Evolutionary conservation across 2,329 filamentous ascomycete species (phyloP).

Genomic region (Talaromyces sp.): DNA sequence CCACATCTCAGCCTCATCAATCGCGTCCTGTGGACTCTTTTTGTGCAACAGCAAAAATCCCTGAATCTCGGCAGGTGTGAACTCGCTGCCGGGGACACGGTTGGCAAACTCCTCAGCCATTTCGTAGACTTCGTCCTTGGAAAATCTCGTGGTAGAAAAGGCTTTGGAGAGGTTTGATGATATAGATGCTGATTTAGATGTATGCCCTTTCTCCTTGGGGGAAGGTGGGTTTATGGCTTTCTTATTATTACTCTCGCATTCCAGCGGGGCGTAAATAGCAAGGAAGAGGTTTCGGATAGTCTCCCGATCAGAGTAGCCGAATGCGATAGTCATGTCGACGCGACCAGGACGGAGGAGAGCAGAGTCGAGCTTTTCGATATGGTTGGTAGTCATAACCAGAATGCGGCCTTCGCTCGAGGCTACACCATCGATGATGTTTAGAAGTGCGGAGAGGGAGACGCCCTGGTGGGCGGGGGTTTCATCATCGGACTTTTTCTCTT

Average conservation of each 20-base stretch:
- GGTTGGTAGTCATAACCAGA: constrained; percentile 70
- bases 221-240: not conserved
- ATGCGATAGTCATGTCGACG: constrained; percentile 61
- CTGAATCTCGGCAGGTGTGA: constrained; percentile 39
- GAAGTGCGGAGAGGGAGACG: constrained; percentile 62
- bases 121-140: constrained; percentile 17
- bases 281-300: constrained; percentile 38
- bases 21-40: constrained; percentile 25
- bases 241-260: constrained; percentile 20
- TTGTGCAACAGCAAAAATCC: constrained; percentile 36
- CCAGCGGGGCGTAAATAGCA: constrained; percentile 31
- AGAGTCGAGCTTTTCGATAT: constrained; percentile 59
- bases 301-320: constrained; percentile 38
- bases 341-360: constrained; percentile 63
- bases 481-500: constrained; percentile 12
- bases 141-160: constrained; percentile 4
- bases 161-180: not conserved
- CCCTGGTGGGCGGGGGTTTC: constrained; percentile 22
- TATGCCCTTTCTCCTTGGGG: not conserved
- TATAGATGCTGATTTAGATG: not conserved
- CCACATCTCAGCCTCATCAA: constrained; percentile 28
- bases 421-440: constrained; percentile 69
- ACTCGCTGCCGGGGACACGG: constrained; percentile 27
- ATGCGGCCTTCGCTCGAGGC: constrained; percentile 66
- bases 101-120: constrained; percentile 29